These are phyloP conservation scores for Pochonia chlamydosporia DNA, from an alignment of 2,329 filamentous ascomycete genomes.

Conservation along the genomic window DNA sequence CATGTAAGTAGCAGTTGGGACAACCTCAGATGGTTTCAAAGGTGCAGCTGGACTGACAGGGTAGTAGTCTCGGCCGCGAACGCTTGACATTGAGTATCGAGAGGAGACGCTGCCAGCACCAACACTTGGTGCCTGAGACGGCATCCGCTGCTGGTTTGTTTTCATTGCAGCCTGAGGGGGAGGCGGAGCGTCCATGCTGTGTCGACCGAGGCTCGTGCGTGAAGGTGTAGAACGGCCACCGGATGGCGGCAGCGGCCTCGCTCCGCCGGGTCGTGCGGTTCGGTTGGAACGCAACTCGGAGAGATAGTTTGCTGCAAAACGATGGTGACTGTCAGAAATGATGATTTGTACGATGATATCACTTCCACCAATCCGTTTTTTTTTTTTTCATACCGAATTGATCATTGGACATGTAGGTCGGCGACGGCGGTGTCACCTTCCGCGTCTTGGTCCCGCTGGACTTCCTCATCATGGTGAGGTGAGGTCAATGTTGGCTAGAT, in stretches of 20 bases:
- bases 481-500: neutral
- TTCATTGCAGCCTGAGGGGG: constrained; percentile 20
- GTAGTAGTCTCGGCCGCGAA: constrained; percentile 46
- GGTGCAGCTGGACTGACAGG: constrained; percentile 36
- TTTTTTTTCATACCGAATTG: constrained; percentile 50
- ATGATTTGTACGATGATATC: too few relatives aligned
- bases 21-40: constrained; percentile 53
- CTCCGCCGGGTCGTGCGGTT: constrained; percentile 62
- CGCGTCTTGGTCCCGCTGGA: constrained; percentile 32
- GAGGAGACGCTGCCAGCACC: constrained; percentile 41
- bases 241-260: constrained; percentile 52
- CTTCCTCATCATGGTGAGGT: constrained; percentile 19
- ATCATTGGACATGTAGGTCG: constrained; percentile 60
- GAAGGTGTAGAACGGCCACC: constrained; percentile 23
- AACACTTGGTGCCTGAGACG: constrained; percentile 32
- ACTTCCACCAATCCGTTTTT: neutral
- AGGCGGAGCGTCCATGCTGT: constrained; percentile 25
- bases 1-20: constrained; percentile 63
- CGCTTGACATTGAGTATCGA: constrained; percentile 41
- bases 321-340: constrained; percentile 4
- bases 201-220: constrained; percentile 23
- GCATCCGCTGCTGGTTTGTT: constrained; percentile 18
- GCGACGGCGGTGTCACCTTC: constrained; percentile 56
- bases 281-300: constrained; percentile 65
- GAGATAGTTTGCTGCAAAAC: constrained; percentile 58